Conservation (phyloP, 805 yeast genomes). For the Yamadazyma takamatsuzukensis region DNA sequence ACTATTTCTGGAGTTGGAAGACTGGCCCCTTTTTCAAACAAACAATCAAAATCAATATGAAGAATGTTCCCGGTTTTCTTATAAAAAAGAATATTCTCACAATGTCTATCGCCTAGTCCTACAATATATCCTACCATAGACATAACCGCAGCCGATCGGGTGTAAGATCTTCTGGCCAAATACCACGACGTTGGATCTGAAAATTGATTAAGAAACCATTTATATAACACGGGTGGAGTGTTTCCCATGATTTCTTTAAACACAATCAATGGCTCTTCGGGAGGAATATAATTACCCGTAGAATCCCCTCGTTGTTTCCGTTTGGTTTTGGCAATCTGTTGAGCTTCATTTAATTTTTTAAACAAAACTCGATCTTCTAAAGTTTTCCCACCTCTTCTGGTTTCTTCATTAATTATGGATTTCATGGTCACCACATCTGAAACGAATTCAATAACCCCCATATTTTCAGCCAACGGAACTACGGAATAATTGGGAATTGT, state of each 20-base stretch:
- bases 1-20: slow-evolving; percentile 84
- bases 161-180: slow-evolving; percentile 66
- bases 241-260: slow-evolving; percentile 26
- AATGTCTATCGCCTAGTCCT: slow-evolving; percentile 95
- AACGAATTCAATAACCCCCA: slow-evolving; percentile 77
- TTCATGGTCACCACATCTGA: slow-evolving; percentile 36
- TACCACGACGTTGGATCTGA: slow-evolving; percentile 92
- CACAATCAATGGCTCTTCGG: slow-evolving; percentile 16
- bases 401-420: slow-evolving; percentile 24
- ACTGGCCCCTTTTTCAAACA: slow-evolving; percentile 81
- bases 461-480: slow-evolving; percentile 76
- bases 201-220: slow-evolving; percentile 85
- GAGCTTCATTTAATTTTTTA: slow-evolving; percentile 29
- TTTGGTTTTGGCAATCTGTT: slow-evolving; percentile 18
- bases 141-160: slow-evolving; percentile 90
- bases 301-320: too few species aligned
- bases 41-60: slow-evolving; percentile 96
- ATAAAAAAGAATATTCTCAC: slow-evolving; percentile 80
- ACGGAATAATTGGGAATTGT: slow-evolving; percentile 82
- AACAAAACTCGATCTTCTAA: slow-evolving; percentile 26
- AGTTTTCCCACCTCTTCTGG: slow-evolving; percentile 22
- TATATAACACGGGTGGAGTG: slow-evolving; percentile 69
- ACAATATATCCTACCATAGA: slow-evolving; percentile 92
- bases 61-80: slow-evolving; percentile 73
- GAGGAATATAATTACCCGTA: slow-evolving; percentile 7